Base-by-base conservation (phyloP, 192 early-diverging fungal species). In the Linnemannia schmuckeri region DNA sequence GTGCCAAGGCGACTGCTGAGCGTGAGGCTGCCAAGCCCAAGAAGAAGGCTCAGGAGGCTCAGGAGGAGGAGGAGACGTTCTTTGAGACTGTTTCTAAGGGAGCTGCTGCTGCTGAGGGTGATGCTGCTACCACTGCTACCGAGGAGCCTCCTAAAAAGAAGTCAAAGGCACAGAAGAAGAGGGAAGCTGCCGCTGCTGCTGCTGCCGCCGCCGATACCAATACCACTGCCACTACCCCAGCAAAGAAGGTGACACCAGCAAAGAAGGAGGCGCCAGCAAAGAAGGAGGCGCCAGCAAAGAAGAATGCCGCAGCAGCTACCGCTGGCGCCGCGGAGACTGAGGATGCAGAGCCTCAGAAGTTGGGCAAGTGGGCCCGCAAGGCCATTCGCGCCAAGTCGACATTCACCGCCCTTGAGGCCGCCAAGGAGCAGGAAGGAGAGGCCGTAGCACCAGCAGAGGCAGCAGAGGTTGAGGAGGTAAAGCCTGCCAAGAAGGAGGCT, bases 281-380 rank as follows among this genome's bases (percentile, higher is more conserved):
- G 54, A 33, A 76, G 40, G 55, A 76, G 42, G 54, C 54, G 3
- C 76, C 37, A 38, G 57, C 41, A 1, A 68, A 76, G 27, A 70
- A 18, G 22, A 44, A 46, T 10, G 70, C 68, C 33, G 33, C 20
- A 37, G 30, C 69, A 54, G 72, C 52, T 30, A 27, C 46, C 2
- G 15, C 47, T 41, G 71, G 33, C 41, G 55, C 54, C n/a, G 37
- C 46, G 61, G 74, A 9, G 40, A 54, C 46, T 12, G 72, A 70
- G 27, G 68, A 47, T n/a, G 77, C 46, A 1, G 79, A 81, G 57
- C 27, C 44, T 30, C 80, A 86, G 46, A 86, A 86, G 54, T 37
- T 86, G 74, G 84, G 84, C 68, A 86, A 86, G 61, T 86, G 84
- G 84, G 84, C 84, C 37, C 76, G 76, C 44, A 86, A 86, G 74